A percentile compares a stretch with the other conserved stretches of the same genome.
phyloP scores from a whole-genome alignment of 2,329 filamentous ascomycete species.

The Nigrospora osmanthi region DNA sequence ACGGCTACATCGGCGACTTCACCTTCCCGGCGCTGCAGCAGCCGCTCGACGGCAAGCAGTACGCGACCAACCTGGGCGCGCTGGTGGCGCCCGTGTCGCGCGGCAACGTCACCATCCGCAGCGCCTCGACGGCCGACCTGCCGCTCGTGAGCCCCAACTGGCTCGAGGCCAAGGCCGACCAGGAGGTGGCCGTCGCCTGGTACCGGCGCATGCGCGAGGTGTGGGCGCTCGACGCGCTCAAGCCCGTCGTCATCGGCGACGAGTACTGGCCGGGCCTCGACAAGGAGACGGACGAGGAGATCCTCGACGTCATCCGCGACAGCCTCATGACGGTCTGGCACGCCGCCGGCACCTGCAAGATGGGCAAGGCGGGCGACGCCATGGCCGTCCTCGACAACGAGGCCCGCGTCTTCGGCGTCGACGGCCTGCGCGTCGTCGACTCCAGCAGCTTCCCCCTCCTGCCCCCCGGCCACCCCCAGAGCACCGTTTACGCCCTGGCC shows the following conservation, averaged over 20 bases:
- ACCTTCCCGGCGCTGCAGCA: constrained; percentile 4
- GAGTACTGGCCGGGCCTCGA: constrained; percentile 7
- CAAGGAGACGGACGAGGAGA: constrained; percentile 3
- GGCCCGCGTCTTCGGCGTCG: constrained; percentile 9
- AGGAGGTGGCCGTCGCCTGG: constrained; percentile 29
- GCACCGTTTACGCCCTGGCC: constrained; percentile 4
- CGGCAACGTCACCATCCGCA: constrained; percentile 28
- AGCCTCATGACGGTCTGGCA: constrained; percentile 8
- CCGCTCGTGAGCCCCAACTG: constrained; percentile 33
- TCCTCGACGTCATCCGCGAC: constrained; percentile 4
- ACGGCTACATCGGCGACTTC: constrained; percentile 7
- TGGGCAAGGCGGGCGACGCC: constrained; percentile 6
- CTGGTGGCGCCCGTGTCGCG: constrained; percentile 28
- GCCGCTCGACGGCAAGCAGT: constrained; percentile 4
- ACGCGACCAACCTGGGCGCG: constrained; percentile 22
- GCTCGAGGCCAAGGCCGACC: constrained; percentile 27
- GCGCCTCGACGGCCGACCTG: constrained; percentile 18
- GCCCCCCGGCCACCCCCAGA: constrained; percentile 5
- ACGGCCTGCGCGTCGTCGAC: constrained; percentile 7
- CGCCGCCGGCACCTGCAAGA: constrained; percentile 8
- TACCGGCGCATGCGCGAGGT: constrained; percentile 28
- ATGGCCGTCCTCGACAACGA: constrained; percentile 9
- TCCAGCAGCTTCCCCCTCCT: constrained; percentile 5
- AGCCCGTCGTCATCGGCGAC: neutral
- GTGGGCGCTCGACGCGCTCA: constrained; percentile 1